Evolutionary conservation across 345 rosid species (phyloP), one percentile per base, ranked within the genome.

Genomic region (Ceriops zippeliana): DNA sequence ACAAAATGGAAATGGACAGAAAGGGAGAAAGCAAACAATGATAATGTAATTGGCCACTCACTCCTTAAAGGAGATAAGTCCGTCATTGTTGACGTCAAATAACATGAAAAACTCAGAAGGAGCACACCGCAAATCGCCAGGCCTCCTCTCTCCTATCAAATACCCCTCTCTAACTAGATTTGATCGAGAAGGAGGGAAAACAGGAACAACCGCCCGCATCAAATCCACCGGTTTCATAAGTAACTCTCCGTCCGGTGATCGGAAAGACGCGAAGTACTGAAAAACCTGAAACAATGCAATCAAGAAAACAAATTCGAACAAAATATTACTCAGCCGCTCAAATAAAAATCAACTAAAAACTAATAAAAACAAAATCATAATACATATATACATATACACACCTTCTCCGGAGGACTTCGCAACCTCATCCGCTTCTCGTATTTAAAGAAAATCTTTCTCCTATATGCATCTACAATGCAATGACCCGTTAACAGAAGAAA

Each of bases 341-440:
- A 15, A 54, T 54, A 54, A 10, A 15, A 70, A 2, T 21, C 37
- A 76, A 42, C 32, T 5, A 34, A 8, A 35, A 31, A 61, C 22
- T 1, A 5, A 51, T 19, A 60, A 69, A 21, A 37, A 46, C 27
- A 58, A 22, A 38, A 31, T 20, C 21, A 47, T 56, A 53, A 5
- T 53, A 65, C 24, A 3, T 34, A 17, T 19, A 21, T 70, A 11
- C 34, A 3, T 24, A 17, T 19, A 21, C 69, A 11, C 37, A 93
- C 98, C 96, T 95, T 95, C 70, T 95, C 99, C 6, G 99, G 99
- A 30, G 89, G 90, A 76, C 99, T 95, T 62, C 83, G 87, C 70
- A 91, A 65, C 77, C 99, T 79, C n/a, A 95, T 80, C 59, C 99
- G 88, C 82, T 95, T 95, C 87, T 95, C 99, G 66, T 95, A 95